Base-by-base conservation (phyloP, 2,329 filamentous ascomycete species). In the Arthrinium puccinioides region DNA sequence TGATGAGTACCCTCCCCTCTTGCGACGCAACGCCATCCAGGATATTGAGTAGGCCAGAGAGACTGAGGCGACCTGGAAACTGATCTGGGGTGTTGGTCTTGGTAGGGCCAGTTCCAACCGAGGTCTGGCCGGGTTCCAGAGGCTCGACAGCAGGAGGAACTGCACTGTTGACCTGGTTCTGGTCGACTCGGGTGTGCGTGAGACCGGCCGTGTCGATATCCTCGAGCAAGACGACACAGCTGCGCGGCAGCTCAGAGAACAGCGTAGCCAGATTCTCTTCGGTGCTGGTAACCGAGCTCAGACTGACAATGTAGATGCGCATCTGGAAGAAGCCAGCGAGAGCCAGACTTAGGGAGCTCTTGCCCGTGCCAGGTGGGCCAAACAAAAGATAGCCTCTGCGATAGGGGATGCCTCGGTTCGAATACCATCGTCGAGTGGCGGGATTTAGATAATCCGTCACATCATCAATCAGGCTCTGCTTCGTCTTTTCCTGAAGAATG, bases 331-430 rank as follows among this genome's bases (percentile, higher is more conserved):
- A 72, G 5, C 83, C 83, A 0, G 83, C 81, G 34, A 85, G 67
- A 0, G 83, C 82, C 28, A 87, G 70, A 44, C 76, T 81, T 1
- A 87, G 67, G 31, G 79, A 84, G 30, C 78, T 84, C 59, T 90
- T 92, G 11, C 86, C 85, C 0, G 84, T 89, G 1, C 86, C 85
- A 0, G 85, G 85, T 0, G 86, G 85, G 0, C 87, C 87, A 45
- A 89, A 70, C 13, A 94, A 76, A 0, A 94, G 72, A 51, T 92
- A 94, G 0, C 87, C 88, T 5, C 87, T 73, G 11, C 87, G 76
- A 55, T 94, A 94, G 0, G 88, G 87, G 21, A 94, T 90, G 1
- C 87, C 87, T 6, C 87, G 74, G 47, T 86, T 83, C 0, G 81
- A 72, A 54, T 95, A 94, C 86, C 87, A 94, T n/a, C 79, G 69